These are phyloP conservation scores for Gardenia jasminoides DNA, from an alignment of 257 asterid genomes.

Conservation along the genomic window DNA sequence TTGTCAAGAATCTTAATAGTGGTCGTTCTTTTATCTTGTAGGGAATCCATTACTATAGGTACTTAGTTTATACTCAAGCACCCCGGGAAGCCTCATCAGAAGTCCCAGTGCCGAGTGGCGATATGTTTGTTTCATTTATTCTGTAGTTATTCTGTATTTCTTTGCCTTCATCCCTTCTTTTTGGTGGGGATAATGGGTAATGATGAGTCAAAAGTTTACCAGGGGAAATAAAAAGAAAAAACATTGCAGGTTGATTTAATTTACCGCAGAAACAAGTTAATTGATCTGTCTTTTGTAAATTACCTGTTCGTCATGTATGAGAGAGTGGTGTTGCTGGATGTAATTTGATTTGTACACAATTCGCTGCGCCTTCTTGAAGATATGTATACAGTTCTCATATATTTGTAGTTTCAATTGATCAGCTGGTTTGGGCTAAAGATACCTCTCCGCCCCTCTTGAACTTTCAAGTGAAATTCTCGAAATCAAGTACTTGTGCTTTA, in stretches of 20 bases:
- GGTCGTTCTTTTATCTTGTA: neutral
- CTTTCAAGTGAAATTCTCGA: too few species aligned
- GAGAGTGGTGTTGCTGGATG: neutral
- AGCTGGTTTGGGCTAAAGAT: neutral
- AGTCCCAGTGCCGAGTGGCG: neutral
- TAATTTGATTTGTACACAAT: neutral
- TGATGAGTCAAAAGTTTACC: neutral
- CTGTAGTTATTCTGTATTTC: neutral
- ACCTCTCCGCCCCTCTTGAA: neutral
- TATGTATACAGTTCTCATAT: neutral
- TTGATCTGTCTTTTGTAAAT: neutral
- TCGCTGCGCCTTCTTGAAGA: neutral
- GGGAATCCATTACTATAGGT: neutral
- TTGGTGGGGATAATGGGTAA: neutral
- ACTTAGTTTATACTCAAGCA: neutral
- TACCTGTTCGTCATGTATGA: neutral
- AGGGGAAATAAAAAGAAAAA: neutral
- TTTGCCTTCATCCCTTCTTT: neutral
- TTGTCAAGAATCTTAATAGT: neutral
- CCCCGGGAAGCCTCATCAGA: neutral
- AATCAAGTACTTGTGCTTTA: neutral
- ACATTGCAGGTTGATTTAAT: neutral
- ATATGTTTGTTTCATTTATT: neutral
- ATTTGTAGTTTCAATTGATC: neutral
- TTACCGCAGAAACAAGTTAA: neutral